Conservation (phyloP, 1,284 basidiomycete genomes). For the Blastosporella zonata region DNA sequence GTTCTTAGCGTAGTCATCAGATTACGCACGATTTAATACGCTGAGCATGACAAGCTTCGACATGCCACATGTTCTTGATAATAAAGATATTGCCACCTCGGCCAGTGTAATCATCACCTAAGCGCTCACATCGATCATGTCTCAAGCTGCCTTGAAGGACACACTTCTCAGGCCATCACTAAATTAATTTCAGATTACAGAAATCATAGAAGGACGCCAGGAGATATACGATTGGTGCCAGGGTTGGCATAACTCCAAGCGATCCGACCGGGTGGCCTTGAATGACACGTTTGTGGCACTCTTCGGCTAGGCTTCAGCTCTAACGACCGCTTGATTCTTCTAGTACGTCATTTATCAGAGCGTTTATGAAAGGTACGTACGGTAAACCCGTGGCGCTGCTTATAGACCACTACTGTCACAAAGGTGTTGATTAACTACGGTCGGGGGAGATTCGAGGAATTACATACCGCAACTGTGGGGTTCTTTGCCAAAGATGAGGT, state of each 20-base stretch:
- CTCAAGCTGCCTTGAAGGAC: neutral
- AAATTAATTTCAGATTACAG: conserved; percentile 23
- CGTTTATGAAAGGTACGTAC: conserved; percentile 23
- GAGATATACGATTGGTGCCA: conserved; percentile 35
- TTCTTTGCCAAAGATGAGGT: conserved; percentile 32
- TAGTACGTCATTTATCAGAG: conserved; percentile 21
- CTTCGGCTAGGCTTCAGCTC: conserved; percentile 33
- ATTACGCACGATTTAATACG: too few species aligned
- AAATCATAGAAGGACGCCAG: conserved; percentile 30
- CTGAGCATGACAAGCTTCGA: too few species aligned
- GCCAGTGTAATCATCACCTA: too few species aligned
- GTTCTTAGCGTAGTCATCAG: too few species aligned
- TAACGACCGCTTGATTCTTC: neutral
- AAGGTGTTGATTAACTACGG: conserved; percentile 26
- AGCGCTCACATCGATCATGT: neutral
- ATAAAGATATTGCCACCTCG: too few species aligned
- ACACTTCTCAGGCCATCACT: neutral
- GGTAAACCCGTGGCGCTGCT: neutral
- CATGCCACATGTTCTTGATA: too few species aligned
- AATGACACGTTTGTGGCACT: conserved; percentile 27
- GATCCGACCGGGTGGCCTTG: conserved; percentile 24
- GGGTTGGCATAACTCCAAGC: conserved; percentile 21
- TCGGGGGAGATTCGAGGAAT: conserved; percentile 27
- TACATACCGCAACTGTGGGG: conserved; percentile 30
- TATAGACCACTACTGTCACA: conserved; percentile 20